Conservation (phyloP, 1,139 yeast genomes). For the Kodamaea suecica region DNA sequence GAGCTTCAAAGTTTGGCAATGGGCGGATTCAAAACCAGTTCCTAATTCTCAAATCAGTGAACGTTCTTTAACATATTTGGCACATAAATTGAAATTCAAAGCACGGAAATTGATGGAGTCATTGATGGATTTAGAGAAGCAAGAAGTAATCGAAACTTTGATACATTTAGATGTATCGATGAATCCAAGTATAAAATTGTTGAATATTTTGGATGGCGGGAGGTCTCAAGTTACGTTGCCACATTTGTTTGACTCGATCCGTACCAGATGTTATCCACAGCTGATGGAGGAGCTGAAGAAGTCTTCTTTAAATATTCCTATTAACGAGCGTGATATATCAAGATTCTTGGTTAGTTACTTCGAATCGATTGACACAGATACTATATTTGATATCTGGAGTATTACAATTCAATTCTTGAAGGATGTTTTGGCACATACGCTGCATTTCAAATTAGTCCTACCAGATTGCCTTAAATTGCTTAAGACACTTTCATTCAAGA, state of each 20-base stretch:
- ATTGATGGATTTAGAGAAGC: constrained; percentile 67
- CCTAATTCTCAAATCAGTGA: constrained; percentile 20
- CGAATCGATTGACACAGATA: constrained; percentile 66
- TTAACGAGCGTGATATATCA: constrained; percentile 42
- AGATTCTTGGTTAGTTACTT: constrained; percentile 58
- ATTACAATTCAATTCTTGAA: constrained; percentile 56
- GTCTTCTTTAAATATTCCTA: constrained; percentile 43
- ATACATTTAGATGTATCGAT: constrained; percentile 33
- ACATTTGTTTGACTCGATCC: constrained; percentile 55
- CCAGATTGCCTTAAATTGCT: constrained; percentile 53
- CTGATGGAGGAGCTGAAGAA: constrained; percentile 29
- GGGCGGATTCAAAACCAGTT: constrained; percentile 57
- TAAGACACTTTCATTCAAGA: constrained; percentile 51
- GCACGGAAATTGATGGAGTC: constrained; percentile 66
- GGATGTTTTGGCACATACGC: constrained; percentile 50
- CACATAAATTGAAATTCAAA: constrained; percentile 68
- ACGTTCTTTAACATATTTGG: constrained; percentile 55
- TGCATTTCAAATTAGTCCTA: constrained; percentile 47
- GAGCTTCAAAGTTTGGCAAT: constrained; percentile 66
- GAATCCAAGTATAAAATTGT: constrained; percentile 39
- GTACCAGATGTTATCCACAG: constrained; percentile 33
- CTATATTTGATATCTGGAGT: constrained; percentile 72
- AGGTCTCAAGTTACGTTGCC: constrained; percentile 77
- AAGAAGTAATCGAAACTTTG: constrained; percentile 68
- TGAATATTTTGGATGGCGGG: constrained; percentile 82